Evolutionary conservation across 1,139 yeast genomes (phyloP), one percentile per base, ranked within the genome.

Genomic region (Nakaseomyces nivariensis): DNA sequence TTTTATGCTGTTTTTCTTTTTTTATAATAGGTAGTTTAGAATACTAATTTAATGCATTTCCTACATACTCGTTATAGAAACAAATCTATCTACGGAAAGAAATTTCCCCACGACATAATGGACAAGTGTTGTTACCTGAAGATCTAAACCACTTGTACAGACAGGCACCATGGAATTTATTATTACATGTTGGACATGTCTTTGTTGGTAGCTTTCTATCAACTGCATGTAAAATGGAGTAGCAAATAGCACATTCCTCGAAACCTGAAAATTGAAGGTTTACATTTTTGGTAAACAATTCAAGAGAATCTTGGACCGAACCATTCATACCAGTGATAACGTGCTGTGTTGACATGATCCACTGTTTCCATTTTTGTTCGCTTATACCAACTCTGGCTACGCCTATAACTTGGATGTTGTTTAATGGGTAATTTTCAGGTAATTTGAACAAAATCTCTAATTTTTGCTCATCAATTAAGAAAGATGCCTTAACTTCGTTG

Each of bases 141-240:
- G 95, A 88, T 72, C 88, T 87, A 70, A 92, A 92, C 99, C 99
- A 92, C 66, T 90, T 86, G 73, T 88, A 90, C 51, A 92, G 74
- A 74, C 99, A 92, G 9, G 94, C 96, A n/a, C 96, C 84, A 66
- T 92, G 99, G 74, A 90, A 92, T 67, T 85, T 87, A 72, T 94
- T 90, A 61, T 81, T 81, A 74, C 99, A 92, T 0, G 96, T 89
- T 11, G 84, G 74, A 69, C 99, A 92, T 5, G 77, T 77, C 69
- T 89, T 90, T 37, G 88, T 80, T 4, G 99, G 98, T 53, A 92
- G 75, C 4, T 96, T 84, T 61, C 86, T 85, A 62, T 90, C 97
- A 58, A 86, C 92, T 10, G 74, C 74, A 62, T 90, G 96, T 56
- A 89, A 72, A 55, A 90, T 84, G 4, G 95, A 83, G 65, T 90